These are phyloP conservation scores for Cercospora janseana DNA, from an alignment of 2,329 filamentous ascomycete species.

Conservation along the genomic window DNA sequence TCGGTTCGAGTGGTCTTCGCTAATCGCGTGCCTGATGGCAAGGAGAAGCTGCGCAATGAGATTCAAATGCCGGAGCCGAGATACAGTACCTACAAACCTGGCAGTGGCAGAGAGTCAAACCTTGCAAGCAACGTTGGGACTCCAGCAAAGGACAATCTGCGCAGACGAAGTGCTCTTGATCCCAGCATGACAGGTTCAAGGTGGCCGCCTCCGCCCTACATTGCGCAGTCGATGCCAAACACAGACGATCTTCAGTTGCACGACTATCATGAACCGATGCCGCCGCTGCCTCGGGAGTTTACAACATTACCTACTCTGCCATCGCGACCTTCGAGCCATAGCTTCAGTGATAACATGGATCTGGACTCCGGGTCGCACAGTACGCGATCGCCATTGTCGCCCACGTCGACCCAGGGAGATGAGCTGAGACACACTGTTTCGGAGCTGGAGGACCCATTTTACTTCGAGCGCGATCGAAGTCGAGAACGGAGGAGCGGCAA, in stretches of 20 bases:
- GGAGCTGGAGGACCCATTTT: conserved; percentile 27
- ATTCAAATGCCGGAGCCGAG: conserved; percentile 83
- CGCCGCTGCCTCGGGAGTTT: conserved; percentile 31
- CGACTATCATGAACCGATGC: conserved; percentile 24
- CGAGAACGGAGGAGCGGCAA: conserved; percentile 69
- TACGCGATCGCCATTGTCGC: conserved; percentile 24
- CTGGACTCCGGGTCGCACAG: conserved; percentile 27
- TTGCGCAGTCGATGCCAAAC: conserved; percentile 30
- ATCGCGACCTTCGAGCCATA: conserved; percentile 34
- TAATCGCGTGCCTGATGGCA: conserved; percentile 91
- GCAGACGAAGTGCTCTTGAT: conserved; percentile 24
- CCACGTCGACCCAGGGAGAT: conserved; percentile 16
- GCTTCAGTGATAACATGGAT: conserved; percentile 31
- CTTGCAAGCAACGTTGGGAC: conserved; percentile 21
- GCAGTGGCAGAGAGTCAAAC: conserved; percentile 44
- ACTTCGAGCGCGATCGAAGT: conserved; percentile 32
- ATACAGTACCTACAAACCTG: conserved; percentile 78
- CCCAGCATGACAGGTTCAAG: conserved; percentile 6
- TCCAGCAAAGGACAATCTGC: conserved; percentile 17
- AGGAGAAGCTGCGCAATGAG: conserved; percentile 88
- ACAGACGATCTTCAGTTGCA: conserved; percentile 30
- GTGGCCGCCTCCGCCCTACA: conserved; percentile 12
- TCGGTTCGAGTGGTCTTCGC: conserved; percentile 93
- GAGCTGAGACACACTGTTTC: conserved; percentile 9
- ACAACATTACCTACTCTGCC: conserved; percentile 29